A percentile compares a stretch with the other conserved stretches of the same genome.
Conservation (phyloP, 148 eudicot species). For the Arctostaphylos glauca region DNA sequence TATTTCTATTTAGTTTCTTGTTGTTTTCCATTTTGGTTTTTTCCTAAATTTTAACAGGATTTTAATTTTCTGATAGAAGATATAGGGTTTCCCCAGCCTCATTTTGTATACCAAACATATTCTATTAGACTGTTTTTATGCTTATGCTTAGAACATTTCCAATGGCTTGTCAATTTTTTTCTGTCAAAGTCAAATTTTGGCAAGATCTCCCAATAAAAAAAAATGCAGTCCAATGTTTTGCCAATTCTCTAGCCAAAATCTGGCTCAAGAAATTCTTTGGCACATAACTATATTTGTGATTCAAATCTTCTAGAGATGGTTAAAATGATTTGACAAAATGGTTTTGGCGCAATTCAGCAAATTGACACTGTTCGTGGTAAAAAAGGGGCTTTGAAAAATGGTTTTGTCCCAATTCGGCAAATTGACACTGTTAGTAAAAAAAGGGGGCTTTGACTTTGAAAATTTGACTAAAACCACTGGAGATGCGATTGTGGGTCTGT, state of each 20-base stretch:
- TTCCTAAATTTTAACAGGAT: background rate
- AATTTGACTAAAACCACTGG: background rate
- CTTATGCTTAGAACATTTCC: background rate
- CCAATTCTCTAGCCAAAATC: background rate
- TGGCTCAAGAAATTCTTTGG: background rate
- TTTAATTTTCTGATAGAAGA: background rate
- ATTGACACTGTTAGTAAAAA: background rate
- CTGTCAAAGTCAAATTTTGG: background rate
- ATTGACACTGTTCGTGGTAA: background rate
- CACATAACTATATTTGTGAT: background rate
- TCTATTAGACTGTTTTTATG: background rate
- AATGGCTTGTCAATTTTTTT: background rate
- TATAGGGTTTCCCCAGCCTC: background rate
- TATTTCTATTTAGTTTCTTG: background rate
- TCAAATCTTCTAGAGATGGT: background rate
- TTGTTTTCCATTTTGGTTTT: background rate
- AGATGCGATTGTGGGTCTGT: background rate
- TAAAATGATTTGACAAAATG: background rate
- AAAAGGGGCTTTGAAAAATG: background rate
- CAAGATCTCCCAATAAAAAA: background rate
- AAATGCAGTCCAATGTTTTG: background rate
- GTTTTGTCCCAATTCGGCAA: background rate
- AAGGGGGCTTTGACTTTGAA: background rate
- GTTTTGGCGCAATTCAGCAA: background rate
- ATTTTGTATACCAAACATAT: conserved; percentile 9